Base-by-base conservation (phyloP, 805 yeast species). In the Brettanomyces custersianus region DNA sequence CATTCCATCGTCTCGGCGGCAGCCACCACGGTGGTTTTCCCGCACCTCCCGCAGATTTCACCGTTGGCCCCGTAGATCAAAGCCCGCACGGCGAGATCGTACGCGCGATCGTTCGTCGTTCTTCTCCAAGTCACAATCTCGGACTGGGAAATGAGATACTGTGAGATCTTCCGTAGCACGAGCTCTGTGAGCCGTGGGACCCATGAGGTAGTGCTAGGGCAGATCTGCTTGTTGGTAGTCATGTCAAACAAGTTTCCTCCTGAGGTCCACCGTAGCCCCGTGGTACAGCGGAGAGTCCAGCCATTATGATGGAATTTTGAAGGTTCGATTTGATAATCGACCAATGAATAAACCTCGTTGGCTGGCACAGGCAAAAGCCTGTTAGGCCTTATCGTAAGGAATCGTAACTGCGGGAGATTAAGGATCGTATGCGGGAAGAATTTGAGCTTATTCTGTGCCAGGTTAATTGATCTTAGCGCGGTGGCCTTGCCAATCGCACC, bases 1-100 rank as follows among this genome's bases (percentile, higher is more conserved):
- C 82, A 77, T 48, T 77, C 83, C 41, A 68, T 49, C 1, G 69
- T 63, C 44, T 76, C 78, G 0, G 81, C 82, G 11, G 66, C 62
- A 2, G 79, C 72, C 37, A 74, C 77, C 5, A 74, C 67, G 3
- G 69, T 60, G n/a, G 66, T 57, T 4, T 52, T 39, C 6, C 60
- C 53, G 51, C 84, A 77, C 29, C 60, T 58, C 3, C 74, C 68
- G 48, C 84, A 77, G 0, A 63, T 57, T 40, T 74, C 79, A 12
- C 67, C 65, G 44, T 65, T 63, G 4, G 62, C 51, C 2, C 70
- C 81, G 43, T 67, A 68, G 20, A 68, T 63, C n/a, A 77, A 56
- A 0, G 81, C 78, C 36, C 63, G 62, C 3, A 71, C 65, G 1
- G 76, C 68, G 36, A 66, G 44, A 32, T 49, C 49, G 37, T 73